Base-by-base conservation (phyloP, 148 eudicot genomes). In the Salicornia ramosissima region DNA sequence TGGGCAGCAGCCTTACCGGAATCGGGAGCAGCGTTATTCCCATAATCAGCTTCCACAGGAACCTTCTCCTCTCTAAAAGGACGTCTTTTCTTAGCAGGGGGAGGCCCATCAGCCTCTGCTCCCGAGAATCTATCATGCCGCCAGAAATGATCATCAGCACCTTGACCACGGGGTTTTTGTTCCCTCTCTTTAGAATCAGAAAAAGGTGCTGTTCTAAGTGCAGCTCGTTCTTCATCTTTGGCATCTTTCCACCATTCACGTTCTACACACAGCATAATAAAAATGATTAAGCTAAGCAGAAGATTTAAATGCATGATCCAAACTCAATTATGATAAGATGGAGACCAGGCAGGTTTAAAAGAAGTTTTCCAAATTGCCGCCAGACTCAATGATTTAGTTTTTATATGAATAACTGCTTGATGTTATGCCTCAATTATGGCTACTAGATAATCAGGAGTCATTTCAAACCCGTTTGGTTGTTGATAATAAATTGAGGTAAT, bases 41-140 rank as follows among this genome's bases (percentile, higher is more conserved):
- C 47, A 29, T 70, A 73, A 68, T 84, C 74, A 39, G 86, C 31
- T 71, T 82, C 81, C 1, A 24, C 65, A 4, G 84, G 80, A 31
- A 71, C 66, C 78, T 93, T 93, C 74, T 86, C 84, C 85, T 93
- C 98, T 42, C 89, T 84, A 64, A 93, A 93, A 49, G 86, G 78
- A 22, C 89, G 95, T 71, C 96, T 85, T 72, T 86, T 93, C 80
- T 80, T 86, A 34, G 74, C 65, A 46, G 83, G 79, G 26, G 79
- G 90, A 34, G 71, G 79, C 40, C 58, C 75, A 67, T 84, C 83
- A 50, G 62, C 70, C 61, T 84, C 84, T 62, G 65, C 73, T 77
- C 86, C 80, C 53, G 57, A 52, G 72, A 79, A 88, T 55, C 79
- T 74, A 69, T 93, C 92, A 69, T 88, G 92, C 64, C 86, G 82